A percentile compares a stretch with the other conserved stretches of the same genome.
Conservation (phyloP, 768 basidiomycete species). For the Amanita subjunquillea region DNA sequence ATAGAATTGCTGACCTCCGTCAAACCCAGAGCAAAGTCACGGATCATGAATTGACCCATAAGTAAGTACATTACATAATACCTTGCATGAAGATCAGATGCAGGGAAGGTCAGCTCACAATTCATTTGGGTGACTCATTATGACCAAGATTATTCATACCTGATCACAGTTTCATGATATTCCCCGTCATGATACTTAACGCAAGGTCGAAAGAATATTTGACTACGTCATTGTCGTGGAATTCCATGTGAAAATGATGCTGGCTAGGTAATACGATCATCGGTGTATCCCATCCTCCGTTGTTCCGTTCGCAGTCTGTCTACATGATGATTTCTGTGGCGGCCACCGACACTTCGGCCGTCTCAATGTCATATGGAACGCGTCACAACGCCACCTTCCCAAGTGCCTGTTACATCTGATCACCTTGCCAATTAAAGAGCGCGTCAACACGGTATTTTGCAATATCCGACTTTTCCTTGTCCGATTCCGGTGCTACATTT, state of each 20-base stretch:
- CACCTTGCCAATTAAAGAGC: background rate
- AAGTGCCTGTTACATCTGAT: background rate
- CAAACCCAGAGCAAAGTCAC: background rate
- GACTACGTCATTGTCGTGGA: background rate
- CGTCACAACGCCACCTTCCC: background rate
- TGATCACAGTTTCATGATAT: no score
- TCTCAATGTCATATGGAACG: no score
- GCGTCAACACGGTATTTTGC: background rate
- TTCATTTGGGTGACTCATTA: no score
- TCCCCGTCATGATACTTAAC: no score
- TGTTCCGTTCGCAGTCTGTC: background rate
- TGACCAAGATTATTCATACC: no score
- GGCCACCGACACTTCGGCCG: no score
- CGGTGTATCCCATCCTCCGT: background rate
- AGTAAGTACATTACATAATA: no score
- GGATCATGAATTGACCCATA: no score
- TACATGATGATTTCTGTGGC: no score
- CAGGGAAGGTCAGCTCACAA: no score
- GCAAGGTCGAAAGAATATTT: no score
- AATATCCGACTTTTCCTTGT: background rate
- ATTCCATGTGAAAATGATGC: background rate
- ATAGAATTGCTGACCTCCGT: background rate
- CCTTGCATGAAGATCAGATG: no score
- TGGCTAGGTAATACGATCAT: background rate
- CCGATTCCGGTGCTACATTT: background rate